Percentiles rank a stretch among this genome's conserved stretches.
phyloP scores from a whole-genome alignment of 2,329 filamentous ascomycete genomes.

The Tricladium varicosporioides region DNA sequence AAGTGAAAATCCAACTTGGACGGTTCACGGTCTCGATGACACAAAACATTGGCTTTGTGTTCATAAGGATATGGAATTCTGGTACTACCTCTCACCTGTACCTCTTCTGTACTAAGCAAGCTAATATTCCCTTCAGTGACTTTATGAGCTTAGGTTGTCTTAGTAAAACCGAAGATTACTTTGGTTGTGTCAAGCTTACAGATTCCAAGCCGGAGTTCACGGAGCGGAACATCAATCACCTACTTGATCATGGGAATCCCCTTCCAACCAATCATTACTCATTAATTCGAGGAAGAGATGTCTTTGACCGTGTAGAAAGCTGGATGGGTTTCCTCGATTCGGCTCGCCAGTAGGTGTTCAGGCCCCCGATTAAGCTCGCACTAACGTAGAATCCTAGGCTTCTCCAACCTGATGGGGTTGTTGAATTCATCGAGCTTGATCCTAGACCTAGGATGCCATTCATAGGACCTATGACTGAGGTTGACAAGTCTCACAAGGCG shows the following conservation, averaged over 20 bases:
- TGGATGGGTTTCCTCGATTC: conserved; percentile 31
- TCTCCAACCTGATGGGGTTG: conserved; percentile 31
- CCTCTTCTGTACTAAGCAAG: too few species aligned
- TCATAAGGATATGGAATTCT: conserved; percentile 11
- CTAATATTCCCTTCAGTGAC: conserved; percentile 18
- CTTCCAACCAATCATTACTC: conserved; percentile 29
- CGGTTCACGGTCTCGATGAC: conserved; percentile 33
- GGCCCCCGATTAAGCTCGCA: background rate
- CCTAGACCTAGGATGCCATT: conserved; percentile 24
- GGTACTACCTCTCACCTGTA: conserved; percentile 11
- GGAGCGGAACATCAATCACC: conserved; percentile 28
- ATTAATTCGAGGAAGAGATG: conserved; percentile 30
- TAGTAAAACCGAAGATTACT: conserved; percentile 22
- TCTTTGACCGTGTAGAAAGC: conserved; percentile 31
- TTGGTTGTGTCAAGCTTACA: conserved; percentile 16
- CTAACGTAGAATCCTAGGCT: conserved; percentile 11
- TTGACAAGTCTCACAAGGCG: conserved; percentile 20
- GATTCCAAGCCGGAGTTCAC: conserved; percentile 29
- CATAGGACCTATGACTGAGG: conserved; percentile 2
- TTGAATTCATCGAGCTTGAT: conserved; percentile 34
- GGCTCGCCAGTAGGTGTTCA: conserved; percentile 26
- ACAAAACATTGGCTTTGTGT: conserved; percentile 29
- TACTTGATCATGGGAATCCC: conserved; percentile 23
- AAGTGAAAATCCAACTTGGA: conserved; percentile 28
- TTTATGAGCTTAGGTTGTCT: conserved; percentile 20